Percentiles rank a stretch among this genome's conserved stretches.
phyloP scores from a whole-genome alignment of 2,329 filamentous ascomycete species.

The Esteya vermicola region DNA sequence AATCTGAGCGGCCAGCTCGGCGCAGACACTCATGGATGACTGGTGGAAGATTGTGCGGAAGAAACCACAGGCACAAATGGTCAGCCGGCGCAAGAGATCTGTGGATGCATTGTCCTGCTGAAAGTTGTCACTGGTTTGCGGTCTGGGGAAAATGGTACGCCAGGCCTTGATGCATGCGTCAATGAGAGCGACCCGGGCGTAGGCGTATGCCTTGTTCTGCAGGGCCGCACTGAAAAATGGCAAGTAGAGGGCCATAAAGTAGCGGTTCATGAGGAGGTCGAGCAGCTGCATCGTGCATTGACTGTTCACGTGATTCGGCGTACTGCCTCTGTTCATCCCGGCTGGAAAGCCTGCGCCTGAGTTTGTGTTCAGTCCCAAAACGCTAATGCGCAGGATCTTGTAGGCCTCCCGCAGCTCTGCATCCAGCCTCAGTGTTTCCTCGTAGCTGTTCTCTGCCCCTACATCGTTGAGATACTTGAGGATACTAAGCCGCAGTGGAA shows the following conservation, averaged over 20 bases:
- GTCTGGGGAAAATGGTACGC: neutral
- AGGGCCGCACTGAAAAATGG: slow-evolving; percentile 27
- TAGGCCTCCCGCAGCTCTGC: slow-evolving; percentile 25
- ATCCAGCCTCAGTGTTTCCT: slow-evolving; percentile 30
- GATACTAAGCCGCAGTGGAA: slow-evolving; percentile 27
- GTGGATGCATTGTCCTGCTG: neutral
- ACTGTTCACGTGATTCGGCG: too few relatives aligned
- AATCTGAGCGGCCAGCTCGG: neutral
- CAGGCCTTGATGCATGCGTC: slow-evolving; percentile 20
- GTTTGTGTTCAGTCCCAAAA: neutral
- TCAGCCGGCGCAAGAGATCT: neutral
- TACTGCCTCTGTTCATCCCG: too few relatives aligned
- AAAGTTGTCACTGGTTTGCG: neutral
- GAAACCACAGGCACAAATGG: neutral
- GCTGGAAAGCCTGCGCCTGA: slow-evolving; percentile 5
- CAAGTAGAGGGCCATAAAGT: slow-evolving; percentile 38
- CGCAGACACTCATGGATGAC: neutral
- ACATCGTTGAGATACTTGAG: slow-evolving; percentile 32
- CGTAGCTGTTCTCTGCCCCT: slow-evolving; percentile 26
- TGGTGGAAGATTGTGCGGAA: neutral
- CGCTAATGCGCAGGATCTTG: slow-evolving; percentile 12
- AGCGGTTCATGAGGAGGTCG: slow-evolving; percentile 28
- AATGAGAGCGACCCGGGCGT: slow-evolving; percentile 33
- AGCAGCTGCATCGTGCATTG: slow-evolving; percentile 24
- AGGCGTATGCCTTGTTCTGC: slow-evolving; percentile 32